Evolutionary conservation across 2,329 filamentous ascomycete genomes (phyloP).

Genomic region (Clarireedia hainanense): DNA sequence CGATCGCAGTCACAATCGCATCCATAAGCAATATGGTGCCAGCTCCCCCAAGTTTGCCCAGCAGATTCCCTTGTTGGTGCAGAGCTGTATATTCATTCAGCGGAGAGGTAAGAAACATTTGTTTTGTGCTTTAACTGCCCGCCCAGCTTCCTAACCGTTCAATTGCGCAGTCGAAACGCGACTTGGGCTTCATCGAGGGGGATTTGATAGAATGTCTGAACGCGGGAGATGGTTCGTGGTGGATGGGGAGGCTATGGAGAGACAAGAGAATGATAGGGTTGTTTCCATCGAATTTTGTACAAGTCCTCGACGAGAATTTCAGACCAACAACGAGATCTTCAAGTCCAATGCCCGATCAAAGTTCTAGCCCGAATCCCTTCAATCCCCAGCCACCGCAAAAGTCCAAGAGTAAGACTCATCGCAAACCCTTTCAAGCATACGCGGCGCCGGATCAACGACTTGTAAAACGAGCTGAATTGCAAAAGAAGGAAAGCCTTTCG

Average conservation of each 20-base stretch:
- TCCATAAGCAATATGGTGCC: constrained; percentile 32
- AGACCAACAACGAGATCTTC: constrained; percentile 60
- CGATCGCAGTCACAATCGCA: neutral
- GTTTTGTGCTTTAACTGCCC: neutral
- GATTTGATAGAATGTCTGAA: constrained; percentile 98
- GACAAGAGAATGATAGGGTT: constrained; percentile 86
- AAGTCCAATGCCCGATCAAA: constrained; percentile 38
- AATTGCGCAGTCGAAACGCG: constrained; percentile 63
- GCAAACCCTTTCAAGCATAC: constrained; percentile 61
- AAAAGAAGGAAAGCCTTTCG: constrained; percentile 24
- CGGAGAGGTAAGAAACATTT: constrained; percentile 52
- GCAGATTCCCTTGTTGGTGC: constrained; percentile 84
- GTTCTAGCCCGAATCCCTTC: constrained; percentile 28
- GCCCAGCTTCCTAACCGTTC: neutral
- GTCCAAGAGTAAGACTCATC: constrained; percentile 49
- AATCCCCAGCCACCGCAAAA: constrained; percentile 25
- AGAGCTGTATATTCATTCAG: constrained; percentile 89
- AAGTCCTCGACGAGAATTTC: constrained; percentile 78
- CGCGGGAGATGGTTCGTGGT: constrained; percentile 96
- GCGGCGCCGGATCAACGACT: constrained; percentile 56
- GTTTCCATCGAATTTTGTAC: constrained; percentile 96
- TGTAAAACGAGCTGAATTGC: constrained; percentile 38
- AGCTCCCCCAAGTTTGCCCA: constrained; percentile 56
- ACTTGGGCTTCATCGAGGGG: constrained; percentile 94
- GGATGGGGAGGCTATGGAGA: constrained; percentile 85